Conservation (phyloP, 140 eudicot species). For the Stevia rebaudiana region DNA sequence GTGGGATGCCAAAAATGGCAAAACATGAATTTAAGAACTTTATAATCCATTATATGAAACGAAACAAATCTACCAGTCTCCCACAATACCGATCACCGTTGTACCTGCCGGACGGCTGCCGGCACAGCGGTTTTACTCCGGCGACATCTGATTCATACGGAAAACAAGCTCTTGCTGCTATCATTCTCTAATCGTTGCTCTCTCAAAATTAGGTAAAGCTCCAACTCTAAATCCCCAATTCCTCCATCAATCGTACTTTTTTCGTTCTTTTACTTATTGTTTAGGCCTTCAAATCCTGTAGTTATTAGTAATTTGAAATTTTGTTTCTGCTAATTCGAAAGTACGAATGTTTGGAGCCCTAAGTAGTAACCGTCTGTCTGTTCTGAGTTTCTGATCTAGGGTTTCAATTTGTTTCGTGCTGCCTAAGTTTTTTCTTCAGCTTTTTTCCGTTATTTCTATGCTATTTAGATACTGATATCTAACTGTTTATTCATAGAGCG, state of each 20-base stretch:
- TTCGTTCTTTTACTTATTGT: not conserved
- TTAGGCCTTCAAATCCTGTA: not conserved
- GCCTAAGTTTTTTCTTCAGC: not conserved
- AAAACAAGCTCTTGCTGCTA: not conserved
- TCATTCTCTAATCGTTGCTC: not conserved
- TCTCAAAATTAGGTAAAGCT: constrained; percentile 11
- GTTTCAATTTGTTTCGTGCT: constrained; percentile 13
- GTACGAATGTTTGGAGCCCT: constrained; percentile 7
- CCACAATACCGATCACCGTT: constrained; percentile 8
- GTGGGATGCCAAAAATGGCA: not conserved
- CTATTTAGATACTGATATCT: not conserved
- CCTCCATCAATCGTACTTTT: constrained; percentile 1
- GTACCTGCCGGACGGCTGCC: constrained; percentile 23
- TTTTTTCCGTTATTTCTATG: not conserved
- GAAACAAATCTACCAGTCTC: not conserved
- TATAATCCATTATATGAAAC: not conserved
- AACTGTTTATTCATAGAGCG: not conserved
- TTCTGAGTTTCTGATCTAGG: constrained; percentile 19
- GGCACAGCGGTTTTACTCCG: not conserved
- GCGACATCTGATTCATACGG: not conserved
- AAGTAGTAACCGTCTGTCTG: constrained; percentile 4
- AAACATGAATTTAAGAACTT: not conserved
- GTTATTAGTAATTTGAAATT: not conserved
- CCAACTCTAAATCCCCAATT: constrained; percentile 22
- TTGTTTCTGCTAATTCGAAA: not conserved